These are phyloP conservation scores for Hyparrhenia diplandra DNA, from an alignment of 176 grass and related monocot genomes.

Conservation along the genomic window DNA sequence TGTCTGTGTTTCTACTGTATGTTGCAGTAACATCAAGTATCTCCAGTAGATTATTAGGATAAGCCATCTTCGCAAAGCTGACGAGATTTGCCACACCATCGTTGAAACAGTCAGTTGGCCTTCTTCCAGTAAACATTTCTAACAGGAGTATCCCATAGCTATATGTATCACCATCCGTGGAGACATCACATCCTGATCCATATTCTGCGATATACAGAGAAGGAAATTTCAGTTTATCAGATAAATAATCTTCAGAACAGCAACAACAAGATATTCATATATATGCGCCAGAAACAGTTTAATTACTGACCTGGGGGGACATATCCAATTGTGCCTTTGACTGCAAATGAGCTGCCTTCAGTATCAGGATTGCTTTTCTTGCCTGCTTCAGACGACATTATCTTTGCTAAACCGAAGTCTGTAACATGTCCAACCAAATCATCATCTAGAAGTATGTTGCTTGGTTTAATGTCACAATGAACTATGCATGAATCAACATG, in stretches of 20 bases:
- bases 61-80: constrained; percentile 26
- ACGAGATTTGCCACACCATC: constrained; percentile 7
- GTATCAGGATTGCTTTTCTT: background rate
- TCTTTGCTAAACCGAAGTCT: constrained; percentile 52
- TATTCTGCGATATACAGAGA: constrained; percentile 32
- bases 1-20: background rate
- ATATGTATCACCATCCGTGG: constrained; percentile 35
- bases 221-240: background rate
- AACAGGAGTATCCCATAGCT: constrained; percentile 42
- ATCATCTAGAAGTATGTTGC: constrained; percentile 59
- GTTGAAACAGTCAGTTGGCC: constrained; percentile 18
- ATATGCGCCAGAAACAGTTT: background rate
- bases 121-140: constrained; percentile 48
- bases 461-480: constrained; percentile 63
- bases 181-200: constrained; percentile 31
- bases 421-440: constrained; percentile 41
- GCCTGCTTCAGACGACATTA: constrained; percentile 15
- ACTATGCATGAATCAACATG: constrained; percentile 28
- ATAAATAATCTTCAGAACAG: background rate
- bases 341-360: constrained; percentile 26
- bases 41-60: constrained; percentile 12
- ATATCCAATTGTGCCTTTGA: constrained; percentile 49
- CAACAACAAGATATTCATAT: background rate
- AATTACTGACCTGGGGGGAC: constrained; percentile 40
- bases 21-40: constrained; percentile 32